Conservation (phyloP, 2,329 filamentous ascomycete species). For the Ophiostoma tasmaniense region DNA sequence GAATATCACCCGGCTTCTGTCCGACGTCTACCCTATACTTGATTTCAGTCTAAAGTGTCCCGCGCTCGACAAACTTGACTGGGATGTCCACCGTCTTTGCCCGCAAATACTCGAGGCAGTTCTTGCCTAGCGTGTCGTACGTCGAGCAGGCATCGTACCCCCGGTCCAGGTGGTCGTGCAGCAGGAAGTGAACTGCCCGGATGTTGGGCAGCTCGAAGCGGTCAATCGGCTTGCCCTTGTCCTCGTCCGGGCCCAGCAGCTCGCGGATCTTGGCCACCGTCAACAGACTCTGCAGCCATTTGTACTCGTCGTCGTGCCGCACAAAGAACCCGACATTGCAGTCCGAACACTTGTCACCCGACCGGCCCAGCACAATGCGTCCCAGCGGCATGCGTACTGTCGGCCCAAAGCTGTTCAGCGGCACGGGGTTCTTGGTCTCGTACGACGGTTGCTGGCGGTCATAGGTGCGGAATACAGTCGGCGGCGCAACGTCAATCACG, state of each 20-base stretch:
- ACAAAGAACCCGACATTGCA: constrained; percentile 36
- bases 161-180: constrained; percentile 39
- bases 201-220: constrained; percentile 19
- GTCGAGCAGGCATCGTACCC: constrained; percentile 35
- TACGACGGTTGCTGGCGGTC: constrained; percentile 21
- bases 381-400: constrained; percentile 25
- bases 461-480: constrained; percentile 21
- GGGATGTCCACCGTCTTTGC: constrained; percentile 38
- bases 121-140: constrained; percentile 40
- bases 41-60: constrained; percentile 24
- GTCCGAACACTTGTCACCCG: constrained; percentile 33
- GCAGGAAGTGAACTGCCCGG: constrained; percentile 29
- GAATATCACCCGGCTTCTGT: background rate
- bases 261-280: constrained; percentile 23
- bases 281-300: constrained; percentile 33
- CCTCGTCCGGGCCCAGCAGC: constrained; percentile 21
- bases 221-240: constrained; percentile 21
- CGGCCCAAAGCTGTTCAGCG: constrained; percentile 22
- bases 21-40: no score
- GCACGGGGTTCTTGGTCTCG: constrained; percentile 20
- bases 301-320: constrained; percentile 31
- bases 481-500: constrained; percentile 22
- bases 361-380: constrained; percentile 30
- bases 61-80: constrained; percentile 34
- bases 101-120: constrained; percentile 36